Evolutionary conservation across 2,329 filamentous ascomycete genomes (phyloP).

Genomic region (Aspergillus calidoustus): DNA sequence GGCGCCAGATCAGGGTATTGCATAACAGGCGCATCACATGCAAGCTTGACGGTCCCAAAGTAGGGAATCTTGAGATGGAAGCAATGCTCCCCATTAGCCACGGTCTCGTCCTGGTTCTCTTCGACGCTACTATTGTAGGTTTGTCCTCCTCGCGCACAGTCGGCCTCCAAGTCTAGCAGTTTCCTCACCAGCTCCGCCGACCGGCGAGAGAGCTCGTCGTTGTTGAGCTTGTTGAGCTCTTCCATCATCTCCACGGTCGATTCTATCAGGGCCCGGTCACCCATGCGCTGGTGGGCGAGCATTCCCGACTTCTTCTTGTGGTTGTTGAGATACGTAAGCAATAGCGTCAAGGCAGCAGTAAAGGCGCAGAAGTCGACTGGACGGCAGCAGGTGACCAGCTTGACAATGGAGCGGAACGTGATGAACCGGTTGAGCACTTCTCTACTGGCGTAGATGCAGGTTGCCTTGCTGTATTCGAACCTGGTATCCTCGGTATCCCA

Average conservation of each 20-base stretch:
- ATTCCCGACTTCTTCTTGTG: not conserved
- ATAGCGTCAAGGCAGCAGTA: not conserved
- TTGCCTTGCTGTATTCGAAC: constrained; percentile 6
- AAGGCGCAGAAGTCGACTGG: constrained; percentile 1
- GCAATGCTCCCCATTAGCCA: not conserved
- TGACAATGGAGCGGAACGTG: not conserved
- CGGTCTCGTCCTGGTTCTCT: not conserved
- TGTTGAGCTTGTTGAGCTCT: not conserved
- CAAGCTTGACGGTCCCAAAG: not conserved
- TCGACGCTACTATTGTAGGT: not conserved
- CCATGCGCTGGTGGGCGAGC: not conserved
- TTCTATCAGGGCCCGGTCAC: constrained; percentile 5
- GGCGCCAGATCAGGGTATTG: not conserved
- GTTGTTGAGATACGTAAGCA: not conserved
- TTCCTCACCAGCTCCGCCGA: not conserved
- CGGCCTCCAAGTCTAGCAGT: constrained; percentile 1
- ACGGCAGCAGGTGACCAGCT: not conserved
- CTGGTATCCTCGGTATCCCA: not conserved
- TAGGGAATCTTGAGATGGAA: constrained; percentile 1
- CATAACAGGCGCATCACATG: not conserved
- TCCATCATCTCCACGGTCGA: not conserved
- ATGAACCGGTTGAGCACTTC: not conserved
- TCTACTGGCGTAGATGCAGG: not conserved
- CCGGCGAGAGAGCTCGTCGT: not conserved
- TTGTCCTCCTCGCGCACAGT: not conserved